phyloP scores from a whole-genome alignment of 2,329 filamentous ascomycete species.

The Aspergillus texensis region DNA sequence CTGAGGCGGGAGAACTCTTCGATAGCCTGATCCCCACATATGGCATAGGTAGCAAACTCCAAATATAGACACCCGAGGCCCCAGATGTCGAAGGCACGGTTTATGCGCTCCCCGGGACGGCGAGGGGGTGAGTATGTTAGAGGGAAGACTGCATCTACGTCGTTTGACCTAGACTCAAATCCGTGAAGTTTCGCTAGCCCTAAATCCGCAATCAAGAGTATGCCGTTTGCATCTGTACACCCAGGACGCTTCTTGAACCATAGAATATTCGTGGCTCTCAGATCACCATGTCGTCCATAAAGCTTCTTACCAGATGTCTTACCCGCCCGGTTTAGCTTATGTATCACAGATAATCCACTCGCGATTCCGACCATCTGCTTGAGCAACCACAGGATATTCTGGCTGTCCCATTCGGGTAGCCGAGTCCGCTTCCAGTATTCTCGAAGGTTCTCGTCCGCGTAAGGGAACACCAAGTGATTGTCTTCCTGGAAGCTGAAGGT shows the following conservation, averaged over 20 bases:
- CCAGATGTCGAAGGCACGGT: constrained; percentile 32
- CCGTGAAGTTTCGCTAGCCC: constrained; percentile 38
- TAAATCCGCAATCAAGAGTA: constrained; percentile 39
- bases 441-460: constrained; percentile 27
- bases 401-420: constrained; percentile 14
- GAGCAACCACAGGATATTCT: constrained; percentile 29
- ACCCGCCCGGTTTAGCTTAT: constrained; percentile 19
- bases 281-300: constrained; percentile 38
- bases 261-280: constrained; percentile 45
- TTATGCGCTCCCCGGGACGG: constrained; percentile 22
- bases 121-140: constrained; percentile 44
- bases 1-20: constrained; percentile 8
- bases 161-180: constrained; percentile 31
- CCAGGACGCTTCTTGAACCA: constrained; percentile 21
- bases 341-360: constrained; percentile 25
- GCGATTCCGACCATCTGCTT: constrained; percentile 33
- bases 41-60: constrained; percentile 41
- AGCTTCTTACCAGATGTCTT: background rate
- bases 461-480: constrained; percentile 36
- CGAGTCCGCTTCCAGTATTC: constrained; percentile 27
- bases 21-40: constrained; percentile 25
- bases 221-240: constrained; percentile 12
- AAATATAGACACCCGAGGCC: constrained; percentile 40
- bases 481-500: constrained; percentile 23
- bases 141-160: constrained; percentile 15